These are phyloP conservation scores for Rhododendron williamsianum DNA, from an alignment of 148 eudicot species.

Conservation along the genomic window DNA sequence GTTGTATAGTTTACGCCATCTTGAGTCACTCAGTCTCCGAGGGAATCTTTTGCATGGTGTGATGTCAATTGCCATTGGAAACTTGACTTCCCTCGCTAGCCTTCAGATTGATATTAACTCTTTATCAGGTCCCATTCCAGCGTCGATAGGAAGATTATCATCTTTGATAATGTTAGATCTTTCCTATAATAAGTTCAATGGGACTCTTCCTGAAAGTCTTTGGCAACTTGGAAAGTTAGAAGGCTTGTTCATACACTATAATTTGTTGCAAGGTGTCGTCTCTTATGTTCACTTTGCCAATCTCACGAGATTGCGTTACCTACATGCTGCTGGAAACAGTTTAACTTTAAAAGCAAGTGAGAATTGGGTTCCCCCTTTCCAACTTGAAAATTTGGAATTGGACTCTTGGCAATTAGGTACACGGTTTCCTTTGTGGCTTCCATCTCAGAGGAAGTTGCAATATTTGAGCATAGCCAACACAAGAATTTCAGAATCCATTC, in stretches of 20 bases:
- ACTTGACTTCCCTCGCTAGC: slow-evolving; percentile 8
- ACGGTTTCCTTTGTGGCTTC: slow-evolving; percentile 6
- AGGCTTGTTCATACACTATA: not conserved
- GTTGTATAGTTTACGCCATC: not conserved
- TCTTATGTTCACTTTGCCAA: slow-evolving; percentile 18
- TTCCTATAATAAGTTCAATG: slow-evolving; percentile 4
- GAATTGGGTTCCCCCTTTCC: slow-evolving; percentile 18
- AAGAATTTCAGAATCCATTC: slow-evolving; percentile 12
- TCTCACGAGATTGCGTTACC: slow-evolving; percentile 1
- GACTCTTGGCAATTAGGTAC: slow-evolving; percentile 16
- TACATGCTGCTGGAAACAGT: slow-evolving; percentile 7
- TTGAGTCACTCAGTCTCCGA: not conserved
- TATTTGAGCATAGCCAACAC: not conserved
- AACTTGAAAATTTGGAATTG: not conserved
- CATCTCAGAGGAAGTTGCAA: not conserved
- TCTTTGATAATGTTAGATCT: not conserved
- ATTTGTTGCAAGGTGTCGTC: slow-evolving; percentile 14
- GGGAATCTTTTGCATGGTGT: not conserved
- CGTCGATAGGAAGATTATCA: not conserved
- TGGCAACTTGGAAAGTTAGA: slow-evolving; percentile 18
- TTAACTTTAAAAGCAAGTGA: slow-evolving; percentile 6
- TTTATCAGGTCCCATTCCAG: slow-evolving; percentile 10
- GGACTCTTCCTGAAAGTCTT: slow-evolving; percentile 13
- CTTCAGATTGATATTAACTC: not conserved
- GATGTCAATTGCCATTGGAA: slow-evolving; percentile 8